Evolutionary conservation across 1,139 yeast genomes (phyloP).

Genomic region (Lizanozyma gosingica): DNA sequence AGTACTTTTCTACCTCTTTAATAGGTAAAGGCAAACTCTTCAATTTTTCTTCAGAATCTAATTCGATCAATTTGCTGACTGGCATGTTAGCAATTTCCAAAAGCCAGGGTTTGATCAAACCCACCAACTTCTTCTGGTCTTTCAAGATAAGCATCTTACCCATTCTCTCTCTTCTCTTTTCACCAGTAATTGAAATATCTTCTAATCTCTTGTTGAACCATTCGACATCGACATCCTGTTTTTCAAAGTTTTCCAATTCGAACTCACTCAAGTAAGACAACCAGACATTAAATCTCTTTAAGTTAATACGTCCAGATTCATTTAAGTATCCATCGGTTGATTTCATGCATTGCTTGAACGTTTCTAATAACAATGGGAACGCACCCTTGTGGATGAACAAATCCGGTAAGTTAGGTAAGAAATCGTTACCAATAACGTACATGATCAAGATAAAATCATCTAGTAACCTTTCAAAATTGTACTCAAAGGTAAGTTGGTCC

Average conservation of each 20-base stretch:
- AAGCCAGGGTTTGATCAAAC: conserved; percentile 63
- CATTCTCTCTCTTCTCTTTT: conserved; percentile 52
- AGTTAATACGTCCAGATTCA: conserved; percentile 72
- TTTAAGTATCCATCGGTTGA: conserved; percentile 79
- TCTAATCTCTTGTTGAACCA: conserved; percentile 88
- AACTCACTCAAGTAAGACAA: conserved; percentile 58
- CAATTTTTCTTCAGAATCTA: conserved; percentile 23
- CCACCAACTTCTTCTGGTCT: conserved; percentile 60
- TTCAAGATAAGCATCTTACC: conserved; percentile 63
- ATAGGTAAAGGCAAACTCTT: conserved; percentile 41
- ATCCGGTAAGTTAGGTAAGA: conserved; percentile 95
- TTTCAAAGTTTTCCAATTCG: conserved; percentile 76
- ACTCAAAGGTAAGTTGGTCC: conserved; percentile 56
- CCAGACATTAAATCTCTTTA: conserved; percentile 66
- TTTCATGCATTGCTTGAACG: conserved; percentile 75
- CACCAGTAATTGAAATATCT: conserved; percentile 67
- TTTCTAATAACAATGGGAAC: conserved; percentile 76
- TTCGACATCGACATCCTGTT: conserved; percentile 73
- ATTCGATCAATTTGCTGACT: conserved; percentile 7
- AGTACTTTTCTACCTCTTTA: conserved; percentile 35
- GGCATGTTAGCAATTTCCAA: conserved; percentile 29
- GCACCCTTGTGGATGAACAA: conserved; percentile 93
- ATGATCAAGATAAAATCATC: conserved; percentile 90
- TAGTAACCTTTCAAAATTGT: conserved; percentile 77
- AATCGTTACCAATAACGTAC: conserved; percentile 96